These are phyloP conservation scores for Setaria italica DNA, from an alignment of 202 grass and related monocot species.

Conservation along the genomic window DNA sequence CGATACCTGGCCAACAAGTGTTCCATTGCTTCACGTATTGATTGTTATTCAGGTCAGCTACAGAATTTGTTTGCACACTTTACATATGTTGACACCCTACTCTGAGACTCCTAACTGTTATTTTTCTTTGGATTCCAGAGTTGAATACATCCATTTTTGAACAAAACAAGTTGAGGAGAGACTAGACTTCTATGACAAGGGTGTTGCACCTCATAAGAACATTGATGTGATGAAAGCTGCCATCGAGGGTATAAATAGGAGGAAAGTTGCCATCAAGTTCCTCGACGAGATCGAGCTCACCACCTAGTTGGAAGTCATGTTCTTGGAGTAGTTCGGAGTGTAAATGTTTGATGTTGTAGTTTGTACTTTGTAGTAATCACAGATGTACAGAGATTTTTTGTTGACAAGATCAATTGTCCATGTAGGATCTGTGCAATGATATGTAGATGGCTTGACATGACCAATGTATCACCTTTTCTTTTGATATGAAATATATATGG, in stretches of 20 bases:
- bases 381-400: too few species aligned
- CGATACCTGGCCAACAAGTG: constrained; percentile 96
- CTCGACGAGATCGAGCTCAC: too few species aligned
- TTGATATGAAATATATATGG: too few species aligned
- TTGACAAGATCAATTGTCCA: too few species aligned
- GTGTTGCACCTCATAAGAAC: constrained; percentile 86
- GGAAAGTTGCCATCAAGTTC: too few species aligned
- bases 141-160: constrained; percentile 68
- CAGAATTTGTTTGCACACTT: not conserved
- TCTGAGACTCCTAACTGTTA: not conserved
- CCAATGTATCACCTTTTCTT: too few species aligned
- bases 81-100: not conserved
- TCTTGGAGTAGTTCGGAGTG: too few species aligned
- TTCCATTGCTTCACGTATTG: constrained; percentile 95
- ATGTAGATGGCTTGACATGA: too few species aligned
- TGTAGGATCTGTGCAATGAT: too few species aligned
- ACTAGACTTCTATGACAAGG: constrained; percentile 90
- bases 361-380: too few species aligned
- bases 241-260: constrained; percentile 45
- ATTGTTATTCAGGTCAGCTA: constrained; percentile 88
- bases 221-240: constrained; percentile 95
- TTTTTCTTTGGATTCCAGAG: constrained; percentile 53
- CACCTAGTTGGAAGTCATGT: too few species aligned
- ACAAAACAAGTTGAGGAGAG: constrained; percentile 92
- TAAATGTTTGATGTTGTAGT: too few species aligned